Percentiles rank a stretch among this genome's conserved stretches.
phyloP scores from a whole-genome alignment of 1,284 basidiomycete species.

The Leccinum fuscescens region DNA sequence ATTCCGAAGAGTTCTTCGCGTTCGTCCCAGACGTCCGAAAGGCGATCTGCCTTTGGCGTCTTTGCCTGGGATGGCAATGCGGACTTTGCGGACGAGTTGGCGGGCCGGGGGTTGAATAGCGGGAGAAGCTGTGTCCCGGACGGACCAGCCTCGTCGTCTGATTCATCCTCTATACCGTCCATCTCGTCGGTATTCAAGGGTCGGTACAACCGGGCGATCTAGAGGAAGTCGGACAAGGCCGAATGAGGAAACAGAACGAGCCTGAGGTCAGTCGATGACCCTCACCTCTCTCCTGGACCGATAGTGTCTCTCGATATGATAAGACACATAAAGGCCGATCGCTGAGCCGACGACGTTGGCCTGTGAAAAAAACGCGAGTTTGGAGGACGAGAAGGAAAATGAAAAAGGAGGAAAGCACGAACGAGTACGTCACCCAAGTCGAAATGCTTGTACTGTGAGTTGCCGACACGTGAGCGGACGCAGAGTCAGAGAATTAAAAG shows the following conservation, averaged over 20 bases:
- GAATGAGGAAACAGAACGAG: background rate
- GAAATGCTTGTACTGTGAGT: slow-evolving; percentile 69
- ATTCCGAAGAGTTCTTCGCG: slow-evolving; percentile 74
- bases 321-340: slow-evolving; percentile 67
- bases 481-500: background rate
- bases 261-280: background rate
- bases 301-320: slow-evolving; percentile 70
- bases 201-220: slow-evolving; percentile 75
- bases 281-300: slow-evolving; percentile 71
- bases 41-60: slow-evolving; percentile 30
- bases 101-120: slow-evolving; percentile 35
- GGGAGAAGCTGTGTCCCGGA: slow-evolving; percentile 60
- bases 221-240: background rate
- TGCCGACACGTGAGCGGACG: slow-evolving; percentile 2
- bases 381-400: background rate
- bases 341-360: slow-evolving; percentile 82
- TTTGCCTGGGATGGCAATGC: slow-evolving; percentile 20
- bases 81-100: slow-evolving; percentile 17
- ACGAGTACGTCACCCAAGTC: slow-evolving; percentile 76
- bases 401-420: slow-evolving; percentile 25
- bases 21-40: slow-evolving; percentile 75
- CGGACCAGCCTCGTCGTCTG: slow-evolving; percentile 40
- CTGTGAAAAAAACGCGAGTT: slow-evolving; percentile 36
- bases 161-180: slow-evolving; percentile 55
- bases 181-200: slow-evolving; percentile 56